Base-by-base conservation (phyloP, 257 asterid species). In the Solanum boliviense region DNA sequence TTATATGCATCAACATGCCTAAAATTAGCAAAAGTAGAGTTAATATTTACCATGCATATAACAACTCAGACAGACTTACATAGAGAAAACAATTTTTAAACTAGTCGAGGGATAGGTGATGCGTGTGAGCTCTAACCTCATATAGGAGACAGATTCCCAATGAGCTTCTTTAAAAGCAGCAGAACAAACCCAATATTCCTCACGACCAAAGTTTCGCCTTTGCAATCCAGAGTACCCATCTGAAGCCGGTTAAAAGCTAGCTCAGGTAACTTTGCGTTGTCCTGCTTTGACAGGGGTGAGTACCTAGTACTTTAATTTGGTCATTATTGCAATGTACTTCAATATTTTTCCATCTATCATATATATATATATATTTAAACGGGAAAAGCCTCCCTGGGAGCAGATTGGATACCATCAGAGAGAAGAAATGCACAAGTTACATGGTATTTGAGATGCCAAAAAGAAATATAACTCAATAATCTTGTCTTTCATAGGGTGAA, bases 101-200 rank as follows among this genome's bases (percentile, higher is more conserved):
- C 84, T 13, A 41, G 25, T 72, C 34, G 75, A 76, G 38, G 52
- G 44, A 86, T 10, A 56, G 29, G 65, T 73, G 44, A 88, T 78
- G n/a, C 68, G 21, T 67, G 87, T 18, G 87, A 86, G 89, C 73
- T 89, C 88, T 85, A 84, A 96, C 99, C 98, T 92, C 93, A 90
- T 94, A 91, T 93, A 94, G 70, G 96, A 92, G 29, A 93, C 90
- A 84, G 98, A 90, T 88, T 96, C 99, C 98, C 98, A 95, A 85
- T 96, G 98, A 81, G 99, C 98, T 91, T 96, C 60, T 86, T 83
- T 38, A 32, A 41, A 70, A 88, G 87, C 27, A 73, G 92, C 20
- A 89, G 90, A 91, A 92, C 98, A 90, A 93, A 96, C 98, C 98
- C 99, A 96, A 88, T 94, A 94, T 91, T 96, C 99, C 93, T 96